Conservation (phyloP, 495 filamentous ascomycete genomes). For the Neohortaea acidophila region DNA sequence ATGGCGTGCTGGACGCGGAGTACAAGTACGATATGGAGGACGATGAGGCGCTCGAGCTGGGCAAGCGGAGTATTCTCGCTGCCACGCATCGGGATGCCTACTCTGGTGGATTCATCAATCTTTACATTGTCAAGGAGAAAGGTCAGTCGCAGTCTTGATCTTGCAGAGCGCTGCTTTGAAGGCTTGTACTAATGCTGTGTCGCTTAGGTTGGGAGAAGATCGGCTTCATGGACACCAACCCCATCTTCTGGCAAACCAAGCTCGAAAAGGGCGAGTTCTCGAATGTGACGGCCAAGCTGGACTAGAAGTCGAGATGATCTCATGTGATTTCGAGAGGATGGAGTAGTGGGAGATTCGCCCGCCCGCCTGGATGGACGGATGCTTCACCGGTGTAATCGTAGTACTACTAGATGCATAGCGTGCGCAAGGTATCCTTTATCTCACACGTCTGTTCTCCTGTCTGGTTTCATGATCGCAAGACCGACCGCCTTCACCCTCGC, state of each 20-base stretch:
- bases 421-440: no score
- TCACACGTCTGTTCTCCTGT: no score
- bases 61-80: constrained; percentile 81
- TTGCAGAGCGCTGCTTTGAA: no score
- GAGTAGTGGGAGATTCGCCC: no score
- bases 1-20: constrained; percentile 91
- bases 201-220: constrained; percentile 99
- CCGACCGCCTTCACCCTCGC: no score
- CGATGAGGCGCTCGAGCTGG: constrained; percentile 79
- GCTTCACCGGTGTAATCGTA: no score
- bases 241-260: constrained; percentile 97
- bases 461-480: no score
- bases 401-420: constrained; percentile 4
- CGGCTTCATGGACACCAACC: constrained; percentile 52
- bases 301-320: constrained; percentile 19
- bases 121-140: constrained; percentile 96
- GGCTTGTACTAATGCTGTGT: no score
- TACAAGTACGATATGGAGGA: constrained; percentile 76
- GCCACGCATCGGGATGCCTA: constrained; percentile 95
- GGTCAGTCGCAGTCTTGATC: no score
- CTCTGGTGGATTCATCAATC: constrained; percentile 95
- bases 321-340: no score
- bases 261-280: constrained; percentile 95
- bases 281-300: constrained; percentile 75
- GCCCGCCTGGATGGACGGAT: no score